Percentiles rank a stretch among this genome's conserved stretches.
phyloP scores from a whole-genome alignment of 1,284 basidiomycete genomes.

The Tremellales sp. region DNA sequence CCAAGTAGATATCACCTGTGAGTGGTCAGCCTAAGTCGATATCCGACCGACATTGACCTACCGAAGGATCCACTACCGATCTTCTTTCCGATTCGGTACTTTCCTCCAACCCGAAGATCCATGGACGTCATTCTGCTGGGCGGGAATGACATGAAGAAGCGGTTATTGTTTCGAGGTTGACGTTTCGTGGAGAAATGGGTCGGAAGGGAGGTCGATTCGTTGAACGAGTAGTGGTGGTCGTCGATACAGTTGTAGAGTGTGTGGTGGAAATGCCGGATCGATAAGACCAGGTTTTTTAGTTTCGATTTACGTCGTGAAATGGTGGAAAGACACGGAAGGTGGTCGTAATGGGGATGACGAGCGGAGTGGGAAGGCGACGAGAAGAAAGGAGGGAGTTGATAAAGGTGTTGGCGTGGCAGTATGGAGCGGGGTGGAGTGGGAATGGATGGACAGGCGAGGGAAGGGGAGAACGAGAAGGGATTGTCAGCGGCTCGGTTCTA shows the following conservation, averaged over 20 bases:
- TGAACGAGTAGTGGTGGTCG: slow-evolving; percentile 1
- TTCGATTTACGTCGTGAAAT: slow-evolving; percentile 6
- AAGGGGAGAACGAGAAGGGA: neutral
- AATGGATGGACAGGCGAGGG: slow-evolving; percentile 1
- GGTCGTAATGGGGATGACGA: neutral
- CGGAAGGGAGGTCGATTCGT: slow-evolving; percentile 5
- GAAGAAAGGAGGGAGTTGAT: neutral
- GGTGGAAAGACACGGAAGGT: neutral
- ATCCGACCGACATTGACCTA: slow-evolving; percentile 49
- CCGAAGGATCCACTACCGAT: slow-evolving; percentile 98
- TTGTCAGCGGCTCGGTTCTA: too few species aligned
- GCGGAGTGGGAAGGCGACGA: neutral
- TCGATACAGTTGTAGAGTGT: too few species aligned
- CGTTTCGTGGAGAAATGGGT: slow-evolving; percentile 5
- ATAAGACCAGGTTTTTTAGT: too few species aligned
- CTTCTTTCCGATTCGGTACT: slow-evolving; percentile 99
- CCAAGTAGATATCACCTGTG: slow-evolving; percentile 95
- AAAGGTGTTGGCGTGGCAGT: slow-evolving; percentile 1
- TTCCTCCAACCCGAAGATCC: slow-evolving; percentile 94
- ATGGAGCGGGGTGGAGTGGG: neutral
- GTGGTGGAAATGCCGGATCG: too few species aligned
- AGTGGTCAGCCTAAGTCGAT: slow-evolving; percentile 15
- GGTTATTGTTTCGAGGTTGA: neutral
- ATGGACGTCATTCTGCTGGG: slow-evolving; percentile 53
- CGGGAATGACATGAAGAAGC: slow-evolving; percentile 14